Evolutionary conservation across 805 yeast species (phyloP), one percentile per base, ranked within the genome.

Genomic region (Cyberlindnera mycetangii): DNA sequence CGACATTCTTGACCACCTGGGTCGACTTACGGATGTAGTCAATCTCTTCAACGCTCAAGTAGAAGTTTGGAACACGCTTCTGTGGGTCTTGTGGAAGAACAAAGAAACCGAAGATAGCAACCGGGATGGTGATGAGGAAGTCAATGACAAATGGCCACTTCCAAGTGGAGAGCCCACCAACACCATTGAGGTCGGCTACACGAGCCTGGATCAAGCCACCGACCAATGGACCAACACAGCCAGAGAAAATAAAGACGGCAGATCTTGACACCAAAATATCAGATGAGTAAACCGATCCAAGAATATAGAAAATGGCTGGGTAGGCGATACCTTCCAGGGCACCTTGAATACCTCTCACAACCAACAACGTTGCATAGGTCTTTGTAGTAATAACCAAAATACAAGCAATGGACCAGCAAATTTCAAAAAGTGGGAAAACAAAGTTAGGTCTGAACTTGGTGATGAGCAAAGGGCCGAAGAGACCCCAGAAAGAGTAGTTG

Each of bases 81-180:
- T 45, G 80, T 36, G 59, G 60, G 5, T 49, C 37, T 24, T 49
- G 81, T 5, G 83, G 83, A 19, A 48, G 37, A 40, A 76, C 59
- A 42, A 71, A 65, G 48, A 67, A 67, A 0, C 82, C 83, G 32
- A 74, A 50, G 14, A 79, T 30, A 4, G 78, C 79, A 24, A 79
- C 74, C 15, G 75, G 78, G 21, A 79, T 47, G 0, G 76, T 70
- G 37, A 75, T 66, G 22, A 68, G 44, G 17, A 71, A 73, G 53
- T 75, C 79, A 53, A 75, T 66, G 30, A 75, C 70, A 50, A 72
- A 75, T 40, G 74, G 59, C 65, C 55, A 52, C 39, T 45, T 44
- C 55, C 55, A 52, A 14, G 53, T 47, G 9, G 47, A 37, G n/a
- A 70, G 58, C 1, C 78, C 78, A 32, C 47, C 53, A 9, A 52